Percentiles rank a stretch among this genome's conserved stretches.
phyloP scores from a whole-genome alignment of 2,329 filamentous ascomycete genomes.

The Penicillium frequentans region DNA sequence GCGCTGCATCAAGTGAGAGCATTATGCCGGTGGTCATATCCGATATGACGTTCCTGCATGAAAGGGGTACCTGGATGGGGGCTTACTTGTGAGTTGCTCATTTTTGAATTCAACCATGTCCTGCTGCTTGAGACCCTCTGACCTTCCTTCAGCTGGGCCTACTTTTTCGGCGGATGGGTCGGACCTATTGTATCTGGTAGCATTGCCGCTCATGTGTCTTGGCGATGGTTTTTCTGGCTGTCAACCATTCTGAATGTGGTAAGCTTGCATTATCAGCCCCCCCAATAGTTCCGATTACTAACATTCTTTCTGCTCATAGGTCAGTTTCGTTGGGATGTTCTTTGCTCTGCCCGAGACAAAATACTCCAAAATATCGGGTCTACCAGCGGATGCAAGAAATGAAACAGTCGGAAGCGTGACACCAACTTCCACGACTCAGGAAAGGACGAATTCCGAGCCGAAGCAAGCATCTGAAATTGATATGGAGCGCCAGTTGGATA shows the following conservation, averaged over 20 bases:
- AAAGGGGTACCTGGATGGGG: background rate
- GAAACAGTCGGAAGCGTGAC: background rate
- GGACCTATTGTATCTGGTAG: background rate
- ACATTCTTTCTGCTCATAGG: background rate
- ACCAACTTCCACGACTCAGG: background rate
- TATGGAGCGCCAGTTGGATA: background rate
- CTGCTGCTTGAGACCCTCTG: background rate
- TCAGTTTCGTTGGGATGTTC: background rate
- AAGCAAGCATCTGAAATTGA: background rate
- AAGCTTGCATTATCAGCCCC: background rate
- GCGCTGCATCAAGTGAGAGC: background rate
- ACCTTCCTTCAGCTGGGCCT: background rate
- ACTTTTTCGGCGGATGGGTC: background rate
- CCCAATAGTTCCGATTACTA: background rate
- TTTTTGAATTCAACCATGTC: no score
- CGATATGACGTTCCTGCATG: background rate
- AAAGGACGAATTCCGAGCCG: background rate
- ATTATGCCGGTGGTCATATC: background rate
- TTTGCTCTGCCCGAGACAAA: background rate
- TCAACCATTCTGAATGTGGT: background rate
- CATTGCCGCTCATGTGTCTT: background rate
- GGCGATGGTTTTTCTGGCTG: background rate
- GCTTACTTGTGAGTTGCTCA: background rate
- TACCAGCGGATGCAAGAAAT: background rate
- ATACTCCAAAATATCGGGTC: background rate